phyloP scores from a whole-genome alignment of 352 stramenopile genomes.

The Globisporangium irregulare region DNA sequence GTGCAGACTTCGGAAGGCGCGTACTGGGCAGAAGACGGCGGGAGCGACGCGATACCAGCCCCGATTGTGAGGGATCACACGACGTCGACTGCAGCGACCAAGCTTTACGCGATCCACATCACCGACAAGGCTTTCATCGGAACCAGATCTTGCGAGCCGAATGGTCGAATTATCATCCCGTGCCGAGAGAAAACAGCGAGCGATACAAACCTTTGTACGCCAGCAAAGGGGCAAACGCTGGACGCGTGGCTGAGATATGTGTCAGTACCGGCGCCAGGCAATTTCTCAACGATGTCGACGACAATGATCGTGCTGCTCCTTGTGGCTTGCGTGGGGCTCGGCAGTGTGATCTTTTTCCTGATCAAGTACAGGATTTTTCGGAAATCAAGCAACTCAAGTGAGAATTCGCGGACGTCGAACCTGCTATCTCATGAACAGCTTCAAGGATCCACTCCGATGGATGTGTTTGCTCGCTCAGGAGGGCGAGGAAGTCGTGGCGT shows the following conservation, averaged over 20 bases:
- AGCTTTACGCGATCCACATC: constrained; percentile 66
- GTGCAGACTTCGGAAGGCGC: constrained; percentile 30
- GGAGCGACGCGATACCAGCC: constrained; percentile 39
- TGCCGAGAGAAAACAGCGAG: constrained; percentile 46
- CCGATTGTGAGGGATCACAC: constrained; percentile 56
- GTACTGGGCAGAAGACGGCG: constrained; percentile 65
- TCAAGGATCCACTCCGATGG: constrained; percentile 35
- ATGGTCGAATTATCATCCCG: constrained; percentile 62
- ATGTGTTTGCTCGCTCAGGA: constrained; percentile 37
- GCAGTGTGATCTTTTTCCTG: constrained; percentile 47
- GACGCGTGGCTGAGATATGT: constrained; percentile 59
- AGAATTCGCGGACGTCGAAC: constrained; percentile 34
- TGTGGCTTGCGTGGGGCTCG: constrained; percentile 33
- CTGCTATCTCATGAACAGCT: constrained; percentile 22
- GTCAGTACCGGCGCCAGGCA: constrained; percentile 28
- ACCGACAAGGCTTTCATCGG: constrained; percentile 38
- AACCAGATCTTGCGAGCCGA: constrained; percentile 40
- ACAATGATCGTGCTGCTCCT: constrained; percentile 44
- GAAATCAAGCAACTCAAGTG: constrained; percentile 26
- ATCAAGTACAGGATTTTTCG: constrained; percentile 35
- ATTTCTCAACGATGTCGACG: constrained; percentile 56
- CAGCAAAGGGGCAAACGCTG: constrained; percentile 32
- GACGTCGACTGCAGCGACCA: constrained; percentile 12
- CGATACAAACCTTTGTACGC: constrained; percentile 47
- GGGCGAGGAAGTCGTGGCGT: constrained; percentile 28